These are phyloP conservation scores for Aphanomyces cochlioides DNA, from an alignment of 352 stramenopile genomes.

Conservation along the genomic window DNA sequence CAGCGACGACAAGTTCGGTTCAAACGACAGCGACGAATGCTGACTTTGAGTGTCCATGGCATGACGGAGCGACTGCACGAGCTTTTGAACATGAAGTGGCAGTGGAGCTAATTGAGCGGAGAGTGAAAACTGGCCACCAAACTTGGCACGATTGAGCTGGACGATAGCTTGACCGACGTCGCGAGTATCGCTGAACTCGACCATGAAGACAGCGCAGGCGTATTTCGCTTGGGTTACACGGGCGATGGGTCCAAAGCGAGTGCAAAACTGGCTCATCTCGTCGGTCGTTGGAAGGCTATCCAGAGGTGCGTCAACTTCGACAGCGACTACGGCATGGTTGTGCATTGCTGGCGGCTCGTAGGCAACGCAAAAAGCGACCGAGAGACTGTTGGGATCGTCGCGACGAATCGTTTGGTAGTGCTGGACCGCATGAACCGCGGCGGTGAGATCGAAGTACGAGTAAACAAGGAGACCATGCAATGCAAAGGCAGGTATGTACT, in stretches of 20 bases:
- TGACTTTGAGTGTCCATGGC: slow-evolving; percentile 36
- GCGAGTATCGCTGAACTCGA: slow-evolving; percentile 74
- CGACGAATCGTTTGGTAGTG: slow-evolving; percentile 26
- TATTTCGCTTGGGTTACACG: slow-evolving; percentile 60
- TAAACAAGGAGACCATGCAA: slow-evolving; percentile 59
- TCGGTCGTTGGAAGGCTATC: slow-evolving; percentile 28
- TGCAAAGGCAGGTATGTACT: slow-evolving; percentile 47
- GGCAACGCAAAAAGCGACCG: slow-evolving; percentile 57
- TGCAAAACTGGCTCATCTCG: slow-evolving; percentile 42
- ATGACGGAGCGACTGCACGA: slow-evolving; percentile 57
- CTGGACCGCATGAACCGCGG: slow-evolving; percentile 58
- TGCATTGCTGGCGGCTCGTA: slow-evolving; percentile 62
- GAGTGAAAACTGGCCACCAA: slow-evolving; percentile 43
- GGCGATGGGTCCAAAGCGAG: slow-evolving; percentile 59
- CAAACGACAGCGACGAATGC: neutral
- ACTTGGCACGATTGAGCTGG: slow-evolving; percentile 38
- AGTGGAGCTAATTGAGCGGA: slow-evolving; percentile 44
- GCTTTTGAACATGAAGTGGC: slow-evolving; percentile 55
- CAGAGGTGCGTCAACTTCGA: slow-evolving; percentile 38
- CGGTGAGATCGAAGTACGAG: slow-evolving; percentile 69
- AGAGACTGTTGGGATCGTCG: slow-evolving; percentile 30
- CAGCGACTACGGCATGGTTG: slow-evolving; percentile 60
- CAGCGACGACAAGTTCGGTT: neutral
- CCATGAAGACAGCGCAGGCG: slow-evolving; percentile 47
- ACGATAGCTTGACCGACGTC: slow-evolving; percentile 45